A percentile compares a stretch with the other conserved stretches of the same genome.
Conservation (phyloP, 208 protist genomes). For the Porcisia hertigi region DNA sequence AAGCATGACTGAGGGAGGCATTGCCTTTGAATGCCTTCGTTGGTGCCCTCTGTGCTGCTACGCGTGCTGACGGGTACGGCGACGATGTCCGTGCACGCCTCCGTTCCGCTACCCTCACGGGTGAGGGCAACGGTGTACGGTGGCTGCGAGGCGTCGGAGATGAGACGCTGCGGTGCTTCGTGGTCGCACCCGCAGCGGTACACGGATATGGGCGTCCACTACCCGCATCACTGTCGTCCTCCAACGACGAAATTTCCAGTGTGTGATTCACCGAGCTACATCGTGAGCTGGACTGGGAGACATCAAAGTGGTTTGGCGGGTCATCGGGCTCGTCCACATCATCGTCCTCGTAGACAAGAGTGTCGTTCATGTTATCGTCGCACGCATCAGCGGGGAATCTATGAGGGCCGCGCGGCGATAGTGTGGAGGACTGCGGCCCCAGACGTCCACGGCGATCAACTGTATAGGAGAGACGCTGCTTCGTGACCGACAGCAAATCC, state of each 20-base stretch:
- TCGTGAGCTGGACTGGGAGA: neutral
- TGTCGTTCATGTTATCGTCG: neutral
- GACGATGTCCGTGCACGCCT: constrained; percentile 3
- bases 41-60: neutral
- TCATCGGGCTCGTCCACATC: neutral
- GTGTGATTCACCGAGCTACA: neutral
- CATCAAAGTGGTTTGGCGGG: constrained; percentile 11
- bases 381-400: neutral
- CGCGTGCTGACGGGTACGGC: neutral
- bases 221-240: neutral
- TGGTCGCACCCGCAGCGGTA: neutral
- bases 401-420: neutral
- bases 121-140: neutral
- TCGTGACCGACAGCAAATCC: neutral
- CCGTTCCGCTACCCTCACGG: neutral
- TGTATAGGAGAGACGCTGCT: neutral
- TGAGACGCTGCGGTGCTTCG: constrained; percentile 1
- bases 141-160: neutral
- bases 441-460: neutral
- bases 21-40: neutral
- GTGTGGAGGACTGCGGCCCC: neutral
- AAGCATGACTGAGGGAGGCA: neutral
- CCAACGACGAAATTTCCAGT: neutral
- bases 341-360: constrained; percentile 24
- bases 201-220: neutral